Base-by-base conservation (phyloP, 805 yeast genomes). In the Yarrowia yakushimensis region DNA sequence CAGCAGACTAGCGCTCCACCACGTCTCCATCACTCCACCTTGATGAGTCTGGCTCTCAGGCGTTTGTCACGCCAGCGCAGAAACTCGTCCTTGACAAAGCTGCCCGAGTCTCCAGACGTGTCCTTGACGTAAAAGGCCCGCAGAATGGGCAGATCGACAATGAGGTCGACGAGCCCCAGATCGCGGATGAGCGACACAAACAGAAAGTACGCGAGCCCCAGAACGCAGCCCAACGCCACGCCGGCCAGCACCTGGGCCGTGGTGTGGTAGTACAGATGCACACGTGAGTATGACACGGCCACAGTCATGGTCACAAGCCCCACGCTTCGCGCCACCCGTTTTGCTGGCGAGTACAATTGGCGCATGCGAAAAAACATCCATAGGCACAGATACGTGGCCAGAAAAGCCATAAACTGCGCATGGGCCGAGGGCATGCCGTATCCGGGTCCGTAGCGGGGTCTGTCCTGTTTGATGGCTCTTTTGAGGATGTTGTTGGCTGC, bases 351-450 rank as follows among this genome's bases (percentile, higher is more conserved):
- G 60, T 69, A 70, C 42, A 43, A 27, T 42, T 71, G 72, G 2
- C 70, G 70, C 12, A 70, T 73, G 18, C 72, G 61, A 48, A 68
- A 65, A 41, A 52, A 60, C 68, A 73, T 70, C 71, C 78, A 75
- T 45, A 73, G 48, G 17, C 67, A 57, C 8, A 74, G 64, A 57
- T 76, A 73, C 12, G 68, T 79, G 64, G 65, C 80, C 66, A 87
- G 85, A 71, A 85, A 94, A 1, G 96, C 96, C 91, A 93, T 88
- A 73, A 92, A 94, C 75, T 93, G 99, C 0, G 97, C 85, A 74
- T 93, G 99, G 0, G 99, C 97, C 60, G 92, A 85, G 0, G 99
- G 99, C 97, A 93, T 93, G 0, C 99, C 99, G 72, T 86, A 91
- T 0, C 87, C 85, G 66, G 87, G 70, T 2, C 70, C 73, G n/a